A percentile compares a stretch with the other conserved stretches of the same genome.
phyloP scores from a whole-genome alignment of 2,329 filamentous ascomycete genomes.

The Claviceps monticola region DNA sequence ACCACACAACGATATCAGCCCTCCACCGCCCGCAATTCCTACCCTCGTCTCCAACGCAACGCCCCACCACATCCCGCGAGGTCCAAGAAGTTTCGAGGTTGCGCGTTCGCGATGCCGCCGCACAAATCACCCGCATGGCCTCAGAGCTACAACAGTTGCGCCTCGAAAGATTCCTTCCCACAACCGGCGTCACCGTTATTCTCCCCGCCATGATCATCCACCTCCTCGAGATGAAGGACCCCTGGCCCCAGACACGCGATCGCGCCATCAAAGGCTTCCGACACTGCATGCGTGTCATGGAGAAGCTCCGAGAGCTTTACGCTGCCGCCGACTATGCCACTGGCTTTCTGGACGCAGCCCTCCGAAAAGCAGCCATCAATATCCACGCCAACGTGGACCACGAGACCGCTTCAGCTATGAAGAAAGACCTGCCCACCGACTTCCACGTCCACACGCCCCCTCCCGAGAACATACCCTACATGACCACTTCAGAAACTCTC shows the following conservation, averaged over 20 bases:
- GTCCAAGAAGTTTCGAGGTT: constrained; percentile 71
- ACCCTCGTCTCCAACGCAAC: constrained; percentile 49
- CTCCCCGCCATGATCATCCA: constrained; percentile 90
- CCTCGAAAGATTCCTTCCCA: constrained; percentile 70
- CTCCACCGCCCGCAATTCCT: constrained; percentile 85
- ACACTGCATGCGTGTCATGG: constrained; percentile 85
- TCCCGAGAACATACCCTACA: constrained; percentile 33
- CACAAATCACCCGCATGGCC: constrained; percentile 74
- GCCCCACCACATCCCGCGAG: constrained; percentile 44
- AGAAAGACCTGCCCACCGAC: constrained; percentile 20
- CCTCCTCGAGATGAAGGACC: constrained; percentile 80
- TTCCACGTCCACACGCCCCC: constrained; percentile 36
- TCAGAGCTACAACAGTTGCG: constrained; percentile 58
- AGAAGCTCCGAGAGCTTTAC: constrained; percentile 77
- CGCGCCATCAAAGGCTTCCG: constrained; percentile 69
- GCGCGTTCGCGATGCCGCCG: constrained; percentile 71
- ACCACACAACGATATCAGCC: constrained; percentile 81
- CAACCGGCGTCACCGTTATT: constrained; percentile 80
- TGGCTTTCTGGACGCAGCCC: constrained; percentile 82
- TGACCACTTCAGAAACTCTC: constrained; percentile 27
- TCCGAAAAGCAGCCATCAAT: constrained; percentile 74
- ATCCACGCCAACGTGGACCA: constrained; percentile 30
- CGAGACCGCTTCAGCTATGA: constrained; percentile 21
- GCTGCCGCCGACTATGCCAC: constrained; percentile 93
- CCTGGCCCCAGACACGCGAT: constrained; percentile 55